Conservation (phyloP, 768 basidiomycete genomes). For the Termitomyces sp. region DNA sequence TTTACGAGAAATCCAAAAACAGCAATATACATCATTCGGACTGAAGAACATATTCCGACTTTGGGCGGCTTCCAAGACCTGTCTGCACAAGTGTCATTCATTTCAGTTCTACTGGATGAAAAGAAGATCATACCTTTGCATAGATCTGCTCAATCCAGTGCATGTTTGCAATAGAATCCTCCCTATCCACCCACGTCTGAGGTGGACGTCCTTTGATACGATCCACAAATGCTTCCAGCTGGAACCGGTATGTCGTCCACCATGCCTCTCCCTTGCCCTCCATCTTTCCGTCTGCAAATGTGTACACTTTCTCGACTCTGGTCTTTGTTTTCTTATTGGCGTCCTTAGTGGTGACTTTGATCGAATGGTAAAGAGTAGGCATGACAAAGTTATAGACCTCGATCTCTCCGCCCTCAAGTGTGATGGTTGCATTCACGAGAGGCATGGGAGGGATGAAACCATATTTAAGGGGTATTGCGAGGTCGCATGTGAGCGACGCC, state of each 20-base stretch:
- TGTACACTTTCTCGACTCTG: constrained; percentile 43
- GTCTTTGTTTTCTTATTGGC: constrained; percentile 19
- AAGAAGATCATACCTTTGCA: constrained; percentile 32
- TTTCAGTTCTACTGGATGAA: neutral
- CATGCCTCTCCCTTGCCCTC: constrained; percentile 46
- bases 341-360: constrained; percentile 35
- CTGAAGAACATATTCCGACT: constrained; percentile 17
- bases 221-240: constrained; percentile 65
- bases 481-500: constrained; percentile 33
- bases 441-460: constrained; percentile 37
- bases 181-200: constrained; percentile 49
- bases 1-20: neutral
- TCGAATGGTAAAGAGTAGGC: constrained; percentile 47
- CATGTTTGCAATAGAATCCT: constrained; percentile 57
- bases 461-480: constrained; percentile 23
- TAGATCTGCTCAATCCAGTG: constrained; percentile 58
- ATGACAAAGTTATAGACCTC: constrained; percentile 37
- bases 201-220: constrained; percentile 48
- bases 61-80: constrained; percentile 23
- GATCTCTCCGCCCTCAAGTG: constrained; percentile 43
- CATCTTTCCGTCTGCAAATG: constrained; percentile 36
- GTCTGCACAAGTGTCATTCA: constrained; percentile 11
- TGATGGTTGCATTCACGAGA: constrained; percentile 28
- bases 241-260: constrained; percentile 58
- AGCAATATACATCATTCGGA: neutral